These are phyloP conservation scores for Mycena pura DNA, from an alignment of 768 basidiomycete genomes.

Conservation along the genomic window DNA sequence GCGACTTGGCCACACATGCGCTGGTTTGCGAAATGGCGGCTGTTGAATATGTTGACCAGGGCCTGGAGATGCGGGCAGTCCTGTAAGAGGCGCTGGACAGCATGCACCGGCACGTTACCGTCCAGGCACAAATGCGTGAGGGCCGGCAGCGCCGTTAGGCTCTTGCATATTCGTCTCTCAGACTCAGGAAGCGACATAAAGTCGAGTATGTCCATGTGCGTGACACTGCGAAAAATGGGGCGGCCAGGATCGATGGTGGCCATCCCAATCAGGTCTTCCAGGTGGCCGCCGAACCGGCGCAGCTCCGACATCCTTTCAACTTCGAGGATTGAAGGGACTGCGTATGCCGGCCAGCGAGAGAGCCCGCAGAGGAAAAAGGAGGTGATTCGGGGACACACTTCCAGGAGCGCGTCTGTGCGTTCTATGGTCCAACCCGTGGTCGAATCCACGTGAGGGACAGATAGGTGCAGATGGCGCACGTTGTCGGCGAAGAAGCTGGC, in stretches of 20 bases:
- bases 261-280: background rate
- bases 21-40: background rate
- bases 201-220: slow-evolving; percentile 21
- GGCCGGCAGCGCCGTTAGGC: background rate
- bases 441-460: background rate
- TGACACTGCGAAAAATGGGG: slow-evolving; percentile 2
- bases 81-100: background rate
- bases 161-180: background rate
- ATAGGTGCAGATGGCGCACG: slow-evolving; percentile 13
- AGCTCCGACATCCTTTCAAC: background rate
- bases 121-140: slow-evolving; percentile 17
- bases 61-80: background rate
- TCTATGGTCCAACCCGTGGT: background rate
- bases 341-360: background rate
- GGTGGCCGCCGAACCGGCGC: slow-evolving; percentile 7
- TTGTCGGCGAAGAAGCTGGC: slow-evolving; percentile 5
- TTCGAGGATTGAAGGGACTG: background rate
- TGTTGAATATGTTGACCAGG: background rate
- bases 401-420: background rate
- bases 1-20: background rate
- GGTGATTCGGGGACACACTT: background rate
- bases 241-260: background rate
- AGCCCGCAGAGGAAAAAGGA: background rate
- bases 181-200: background rate
- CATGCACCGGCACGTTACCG: background rate